Base-by-base conservation (phyloP, 2,329 filamentous ascomycete species). In the Monilinia fructigena region DNA sequence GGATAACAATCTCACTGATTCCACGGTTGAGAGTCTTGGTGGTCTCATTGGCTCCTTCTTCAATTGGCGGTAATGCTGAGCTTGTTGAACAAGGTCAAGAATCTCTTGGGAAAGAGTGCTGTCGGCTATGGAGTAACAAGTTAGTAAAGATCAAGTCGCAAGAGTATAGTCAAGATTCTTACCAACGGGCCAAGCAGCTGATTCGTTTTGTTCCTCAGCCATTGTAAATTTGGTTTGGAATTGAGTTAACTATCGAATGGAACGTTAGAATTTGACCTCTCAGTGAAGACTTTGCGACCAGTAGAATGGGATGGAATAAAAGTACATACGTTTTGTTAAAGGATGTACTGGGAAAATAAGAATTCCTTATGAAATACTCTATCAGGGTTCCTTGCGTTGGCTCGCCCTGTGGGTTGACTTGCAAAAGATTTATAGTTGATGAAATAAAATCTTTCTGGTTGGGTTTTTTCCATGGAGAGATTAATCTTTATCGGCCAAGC, bases 21-120 rank as follows among this genome's bases (percentile, higher is more conserved):
- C 94, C 93, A 73, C 94, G 89, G 83, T 95, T 96, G 61, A 97
- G 85, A 1, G 92, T 90, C 84, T 96, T 96, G 77, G 92, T 96
- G 48, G 87, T 82, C 78, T 92, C 90, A 84, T 93, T 94, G 77
- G 91, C 91, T 69, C 92, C 84, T 95, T 96, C 85, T 95, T 95
- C 72, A 93, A 80, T 83, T 95, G 91, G 62, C 88, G 85, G 76
- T 86, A 83, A 80, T 90, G 78, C 53, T 74, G 76, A 66, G 76
- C 74, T 70, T 73, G 71, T 61, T 94, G 91, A 69, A 93, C 84
- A 66, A 93, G 84, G 74, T 96, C 90, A 70, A 97, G 86, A 70
- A 97, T 87, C 78, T 93, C 88, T 82, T 93, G 89, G 66, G 90
- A 86, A 71, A 96, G 83, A 74, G 86, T 85, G 76, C 86, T 83